Conservation (phyloP, 2,329 filamentous ascomycete species). For the Aspergillus tubingensis region DNA sequence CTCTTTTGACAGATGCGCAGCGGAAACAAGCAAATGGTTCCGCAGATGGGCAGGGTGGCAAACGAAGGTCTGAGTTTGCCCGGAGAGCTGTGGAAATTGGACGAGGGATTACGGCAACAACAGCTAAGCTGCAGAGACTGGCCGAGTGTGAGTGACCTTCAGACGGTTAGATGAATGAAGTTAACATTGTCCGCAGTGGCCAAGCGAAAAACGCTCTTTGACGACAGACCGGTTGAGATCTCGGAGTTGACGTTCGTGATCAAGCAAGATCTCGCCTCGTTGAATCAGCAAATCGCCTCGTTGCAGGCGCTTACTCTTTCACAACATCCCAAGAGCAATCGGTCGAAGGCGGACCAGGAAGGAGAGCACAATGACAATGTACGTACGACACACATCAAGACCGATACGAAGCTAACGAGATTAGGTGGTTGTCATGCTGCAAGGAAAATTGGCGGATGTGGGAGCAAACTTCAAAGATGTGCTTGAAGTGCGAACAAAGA, state of each 20-base stretch:
- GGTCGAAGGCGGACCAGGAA: conserved; percentile 66
- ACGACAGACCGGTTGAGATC: conserved; percentile 94
- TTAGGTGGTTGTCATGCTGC: conserved; percentile 76
- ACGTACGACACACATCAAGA: conserved; percentile 22
- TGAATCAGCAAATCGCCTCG: conserved; percentile 83
- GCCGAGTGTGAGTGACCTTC: conserved; percentile 66
- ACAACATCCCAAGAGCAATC: conserved; percentile 65
- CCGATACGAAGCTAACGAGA: conserved; percentile 19
- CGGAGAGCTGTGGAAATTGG: conserved; percentile 89
- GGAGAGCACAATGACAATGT: conserved; percentile 97
- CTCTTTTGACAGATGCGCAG: conserved; percentile 73
- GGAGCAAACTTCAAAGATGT: conserved; percentile 97
- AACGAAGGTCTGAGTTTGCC: conserved; percentile 81
- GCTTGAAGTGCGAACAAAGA: conserved; percentile 92
- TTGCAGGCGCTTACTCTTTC: conserved; percentile 77
- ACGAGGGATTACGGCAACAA: conserved; percentile 84
- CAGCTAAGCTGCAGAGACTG: conserved; percentile 91
- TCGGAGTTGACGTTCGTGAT: conserved; percentile 96
- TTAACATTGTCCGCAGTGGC: conserved; percentile 60
- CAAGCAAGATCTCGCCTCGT: conserved; percentile 86
- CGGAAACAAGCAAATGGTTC: conserved; percentile 60
- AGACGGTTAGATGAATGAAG: background rate
- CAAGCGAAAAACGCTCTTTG: conserved; percentile 95
- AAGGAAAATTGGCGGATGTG: conserved; percentile 89
- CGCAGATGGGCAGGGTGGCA: conserved; percentile 51